Evolutionary conservation across 257 asterid species (phyloP), one percentile per base, ranked within the genome.

Genomic region (Plectranthus barbatus): DNA sequence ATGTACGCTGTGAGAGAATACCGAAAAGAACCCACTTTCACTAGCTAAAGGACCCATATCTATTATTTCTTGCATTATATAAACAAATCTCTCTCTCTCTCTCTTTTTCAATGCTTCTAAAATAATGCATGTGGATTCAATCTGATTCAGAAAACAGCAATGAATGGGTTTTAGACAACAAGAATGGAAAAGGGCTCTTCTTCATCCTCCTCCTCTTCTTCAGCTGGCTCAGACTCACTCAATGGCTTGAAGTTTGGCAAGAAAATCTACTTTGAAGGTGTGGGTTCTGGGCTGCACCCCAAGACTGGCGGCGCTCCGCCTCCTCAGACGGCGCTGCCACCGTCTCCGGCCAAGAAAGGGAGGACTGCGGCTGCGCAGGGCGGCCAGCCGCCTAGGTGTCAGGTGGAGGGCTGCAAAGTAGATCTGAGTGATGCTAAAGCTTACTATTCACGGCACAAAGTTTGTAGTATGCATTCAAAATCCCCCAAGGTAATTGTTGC

Each of bases 361-460:
- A 68, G 95, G 81, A 60, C 72, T 18, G 80, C 76, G 70, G 50
- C 52, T 53, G 76, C 51, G 45, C 85, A 70, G 45, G 84, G 84
- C 7, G 83, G 82, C 12, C 95, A 80, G 78, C 87, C 87, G 39
- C 95, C 95, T 0, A 76, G 87, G 76, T 92, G 99, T 49, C 99
- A 86, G 69, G 99, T 92, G 74, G 96, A 89, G 83, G 99, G 99
- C 4, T 92, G 99, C 60, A 58, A 69, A 60, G 72, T 78, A 77
- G 99, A 92, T 92, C 97, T 92, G 88, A 92, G 90, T 80, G 91
- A 80, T 80, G 86, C 83, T 50, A 92, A 92, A 84, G 86, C 91
- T 79, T 92, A 92, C 74, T 92, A 92, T 79, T 86, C 90, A 0
- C 81, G 95, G 86, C 99, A 92, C 71, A 92, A 84, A 70, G 99